Percentiles rank a stretch among this genome's conserved stretches.
Conservation (phyloP, 495 filamentous ascomycete species). For the Jackrogersella multiformis region DNA sequence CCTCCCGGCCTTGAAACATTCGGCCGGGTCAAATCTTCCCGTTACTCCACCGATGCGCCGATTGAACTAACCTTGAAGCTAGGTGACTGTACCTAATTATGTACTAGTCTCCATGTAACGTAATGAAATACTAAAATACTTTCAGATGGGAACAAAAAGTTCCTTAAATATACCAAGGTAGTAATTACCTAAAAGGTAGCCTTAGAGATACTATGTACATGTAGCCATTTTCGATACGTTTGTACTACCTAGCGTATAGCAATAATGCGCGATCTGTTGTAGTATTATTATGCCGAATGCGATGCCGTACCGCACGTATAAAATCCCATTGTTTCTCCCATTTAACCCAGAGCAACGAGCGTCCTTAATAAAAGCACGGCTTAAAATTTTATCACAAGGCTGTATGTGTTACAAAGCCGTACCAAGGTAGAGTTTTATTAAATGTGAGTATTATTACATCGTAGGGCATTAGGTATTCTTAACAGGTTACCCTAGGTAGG, state of each 20-base stretch:
- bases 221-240: conserved; percentile 15
- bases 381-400: conserved; percentile 12
- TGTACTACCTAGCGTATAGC: conserved; percentile 15
- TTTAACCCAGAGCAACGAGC: conserved; percentile 25
- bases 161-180: conserved; percentile 9
- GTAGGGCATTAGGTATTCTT: neutral
- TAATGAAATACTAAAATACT: neutral
- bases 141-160: conserved; percentile 15
- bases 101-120: conserved; percentile 13
- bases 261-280: conserved; percentile 29
- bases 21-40: conserved; percentile 42
- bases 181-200: no score
- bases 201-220: neutral
- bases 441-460: no score
- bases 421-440: conserved; percentile 1
- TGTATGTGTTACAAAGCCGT: conserved; percentile 20
- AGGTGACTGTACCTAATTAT: conserved; percentile 2
- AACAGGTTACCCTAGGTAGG: neutral
- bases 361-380: conserved; percentile 12
- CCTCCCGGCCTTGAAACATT: conserved; percentile 41
- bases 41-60: conserved; percentile 40
- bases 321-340: neutral
- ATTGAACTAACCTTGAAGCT: conserved; percentile 22
- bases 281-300: conserved; percentile 31
- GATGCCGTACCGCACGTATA: conserved; percentile 13